Base-by-base conservation (phyloP, 2,329 filamentous ascomycete genomes). In the Cladosporium sp. region DNA sequence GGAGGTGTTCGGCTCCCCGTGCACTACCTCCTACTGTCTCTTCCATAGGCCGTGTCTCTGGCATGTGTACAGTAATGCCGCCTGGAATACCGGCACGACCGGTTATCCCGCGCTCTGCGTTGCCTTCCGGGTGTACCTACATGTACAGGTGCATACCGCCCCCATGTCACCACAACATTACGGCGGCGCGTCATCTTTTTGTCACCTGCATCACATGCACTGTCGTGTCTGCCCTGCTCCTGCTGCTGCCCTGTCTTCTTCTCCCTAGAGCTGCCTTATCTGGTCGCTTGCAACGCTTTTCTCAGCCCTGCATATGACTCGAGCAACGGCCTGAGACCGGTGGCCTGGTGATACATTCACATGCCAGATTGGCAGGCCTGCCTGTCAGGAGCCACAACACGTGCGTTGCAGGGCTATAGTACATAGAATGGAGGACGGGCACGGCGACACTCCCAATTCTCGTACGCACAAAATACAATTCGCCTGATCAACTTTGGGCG, bases 201-300 rank as follows among this genome's bases (percentile, higher is more conserved):
- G 34, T 36, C 15, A 39, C 49, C 35, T 39, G 49, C 49, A 52
- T 53, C 50, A 53, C 50, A 53, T 53, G 50, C 25, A n/a, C n/a
- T n/a, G n/a, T 28, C n/a, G 12, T 24, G 34, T 13, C 42, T 45
- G 42, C 42, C 28, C 1, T 20, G 22, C 22, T 15, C 9, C 5
- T 32, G 24, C 24, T 22, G 32, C 47, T 50, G 47, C 13, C 20
- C 47, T 10, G 19, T 42, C 39, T 5, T 13, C 17, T n/a, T 5
- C 17, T 20, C 22, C 39, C 22, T 28, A 50, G 20, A 36, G 32
- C 15, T 45, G 28, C 42, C 42, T 45, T 45, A 17, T 44, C 42
- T 45, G 22, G 42, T 45, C 42, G 42, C 28, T 32, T 32, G 36
- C 45, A 48, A n/a, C 28, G 28, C 35, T 37, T 50, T 22, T 37